phyloP scores from a whole-genome alignment of 768 basidiomycete species.

The Lanmaoa rubissima region DNA sequence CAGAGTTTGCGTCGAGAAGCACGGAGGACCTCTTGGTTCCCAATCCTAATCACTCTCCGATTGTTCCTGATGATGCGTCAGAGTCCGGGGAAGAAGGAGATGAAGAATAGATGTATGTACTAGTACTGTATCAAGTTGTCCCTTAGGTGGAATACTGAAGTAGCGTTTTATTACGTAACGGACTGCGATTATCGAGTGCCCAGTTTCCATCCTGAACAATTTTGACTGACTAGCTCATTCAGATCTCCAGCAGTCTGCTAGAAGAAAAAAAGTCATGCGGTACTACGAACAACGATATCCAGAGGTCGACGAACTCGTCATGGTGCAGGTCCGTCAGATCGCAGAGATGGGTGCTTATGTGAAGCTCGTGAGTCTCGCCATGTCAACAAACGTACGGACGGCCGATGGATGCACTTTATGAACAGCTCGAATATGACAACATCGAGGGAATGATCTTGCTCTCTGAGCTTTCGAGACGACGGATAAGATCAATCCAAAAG shows the following conservation, averaged over 20 bases:
- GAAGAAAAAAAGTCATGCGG: slow-evolving; percentile 52
- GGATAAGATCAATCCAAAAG: slow-evolving; percentile 97
- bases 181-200: background rate
- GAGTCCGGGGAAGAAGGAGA: slow-evolving; percentile 14
- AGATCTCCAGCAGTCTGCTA: background rate
- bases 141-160: no score
- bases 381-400: background rate
- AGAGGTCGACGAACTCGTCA: slow-evolving; percentile 96
- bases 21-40: slow-evolving; percentile 62
- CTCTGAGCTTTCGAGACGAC: slow-evolving; percentile 94
- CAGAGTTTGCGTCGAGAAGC: slow-evolving; percentile 29
- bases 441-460: slow-evolving; percentile 99
- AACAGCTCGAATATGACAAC: slow-evolving; percentile 95
- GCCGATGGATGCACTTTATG: background rate
- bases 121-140: background rate
- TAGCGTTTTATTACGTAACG: slow-evolving; percentile 9
- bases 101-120: slow-evolving; percentile 5
- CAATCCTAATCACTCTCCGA: slow-evolving; percentile 60
- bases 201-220: background rate
- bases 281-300: slow-evolving; percentile 94
- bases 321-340: slow-evolving; percentile 99
- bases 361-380: slow-evolving; percentile 70
- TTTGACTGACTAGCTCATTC: background rate
- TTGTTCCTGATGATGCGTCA: slow-evolving; percentile 17
- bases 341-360: slow-evolving; percentile 99